phyloP scores from a whole-genome alignment of 1,139 yeast species.

The Hyphopichia khmerensis region DNA sequence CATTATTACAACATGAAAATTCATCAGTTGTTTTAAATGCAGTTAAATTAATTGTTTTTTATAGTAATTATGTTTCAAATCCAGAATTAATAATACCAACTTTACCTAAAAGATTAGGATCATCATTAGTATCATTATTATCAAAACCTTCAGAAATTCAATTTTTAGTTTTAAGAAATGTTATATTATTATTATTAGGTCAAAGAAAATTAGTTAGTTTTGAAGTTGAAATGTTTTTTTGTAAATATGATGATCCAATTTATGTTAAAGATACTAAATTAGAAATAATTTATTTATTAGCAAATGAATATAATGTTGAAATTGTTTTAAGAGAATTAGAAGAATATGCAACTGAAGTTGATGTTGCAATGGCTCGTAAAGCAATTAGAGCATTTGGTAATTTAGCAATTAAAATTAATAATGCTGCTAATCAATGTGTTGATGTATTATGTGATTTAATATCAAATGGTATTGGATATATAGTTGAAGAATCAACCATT shows the following conservation, averaged over 20 bases:
- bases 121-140: conserved; percentile 68
- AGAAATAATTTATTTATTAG: conserved; percentile 79
- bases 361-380: conserved; percentile 80
- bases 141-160: conserved; percentile 83
- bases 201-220: conserved; percentile 60
- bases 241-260: conserved; percentile 81
- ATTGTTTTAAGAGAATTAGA: conserved; percentile 72
- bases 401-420: conserved; percentile 69
- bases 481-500: conserved; percentile 77
- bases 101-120: conserved; percentile 62
- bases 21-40: conserved; percentile 81
- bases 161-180: conserved; percentile 78
- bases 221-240: conserved; percentile 77
- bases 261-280: conserved; percentile 88
- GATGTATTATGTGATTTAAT: conserved; percentile 59
- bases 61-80: conserved; percentile 62
- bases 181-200: conserved; percentile 70
- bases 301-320: conserved; percentile 60
- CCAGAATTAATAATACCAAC: conserved; percentile 48
- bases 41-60: conserved; percentile 67
- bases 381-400: conserved; percentile 90
- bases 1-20: conserved; percentile 79
- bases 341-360: conserved; percentile 86
- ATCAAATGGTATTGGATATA: conserved; percentile 66
- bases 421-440: conserved; percentile 61